phyloP scores from a whole-genome alignment of 306 rosid species.

The Mimosa bimucronata region DNA sequence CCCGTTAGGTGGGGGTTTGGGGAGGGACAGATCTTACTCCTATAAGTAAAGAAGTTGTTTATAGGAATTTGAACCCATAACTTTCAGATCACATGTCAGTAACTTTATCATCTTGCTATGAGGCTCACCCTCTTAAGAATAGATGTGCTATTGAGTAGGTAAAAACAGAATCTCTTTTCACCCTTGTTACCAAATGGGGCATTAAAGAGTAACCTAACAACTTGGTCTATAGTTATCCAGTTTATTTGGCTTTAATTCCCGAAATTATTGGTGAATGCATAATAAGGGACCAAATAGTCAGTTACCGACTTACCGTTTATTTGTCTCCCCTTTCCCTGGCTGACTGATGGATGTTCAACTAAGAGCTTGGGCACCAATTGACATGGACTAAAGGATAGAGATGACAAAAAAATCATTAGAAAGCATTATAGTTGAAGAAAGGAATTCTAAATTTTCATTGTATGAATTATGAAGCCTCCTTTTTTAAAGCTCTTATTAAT shows the following conservation, averaged over 20 bases:
- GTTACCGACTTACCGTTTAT: neutral
- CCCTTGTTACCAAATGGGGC: neutral
- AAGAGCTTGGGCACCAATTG: conserved; percentile 2
- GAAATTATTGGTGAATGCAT: neutral
- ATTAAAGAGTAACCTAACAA: neutral
- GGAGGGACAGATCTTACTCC: too few species aligned
- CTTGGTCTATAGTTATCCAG: neutral
- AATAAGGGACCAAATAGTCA: neutral
- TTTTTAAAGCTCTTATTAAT: neutral
- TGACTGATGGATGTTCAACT: neutral
- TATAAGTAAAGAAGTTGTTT: too few species aligned
- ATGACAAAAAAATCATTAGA: neutral
- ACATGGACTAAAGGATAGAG: neutral
- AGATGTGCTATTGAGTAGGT: neutral
- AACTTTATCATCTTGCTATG: too few species aligned
- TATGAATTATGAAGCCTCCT: neutral
- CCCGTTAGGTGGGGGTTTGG: too few species aligned
- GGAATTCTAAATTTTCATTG: neutral
- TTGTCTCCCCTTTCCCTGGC: neutral
- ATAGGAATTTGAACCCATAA: too few species aligned
- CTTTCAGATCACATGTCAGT: too few species aligned
- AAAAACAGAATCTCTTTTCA: neutral
- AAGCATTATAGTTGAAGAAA: neutral
- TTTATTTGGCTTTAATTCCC: neutral
- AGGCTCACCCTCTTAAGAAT: too few species aligned